A percentile compares a stretch with the other conserved stretches of the same genome.
Conservation (phyloP, 768 basidiomycete genomes). For the Mrakia gelida region DNA sequence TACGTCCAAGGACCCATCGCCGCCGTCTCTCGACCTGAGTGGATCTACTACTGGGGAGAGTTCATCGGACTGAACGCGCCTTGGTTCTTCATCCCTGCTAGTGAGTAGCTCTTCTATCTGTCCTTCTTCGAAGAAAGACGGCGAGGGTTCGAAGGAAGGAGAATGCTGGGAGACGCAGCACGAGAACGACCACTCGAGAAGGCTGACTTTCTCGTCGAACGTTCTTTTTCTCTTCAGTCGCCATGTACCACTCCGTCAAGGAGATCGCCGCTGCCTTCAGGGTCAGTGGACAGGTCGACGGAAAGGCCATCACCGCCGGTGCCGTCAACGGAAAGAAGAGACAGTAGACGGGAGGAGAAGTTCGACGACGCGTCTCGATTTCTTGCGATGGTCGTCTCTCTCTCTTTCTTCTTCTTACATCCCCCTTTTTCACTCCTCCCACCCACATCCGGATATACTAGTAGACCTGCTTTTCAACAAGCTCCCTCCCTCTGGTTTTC, state of each 20-base stretch:
- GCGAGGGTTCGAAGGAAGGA: too few relatives aligned
- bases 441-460: neutral
- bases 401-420: neutral
- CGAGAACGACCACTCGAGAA: too few relatives aligned
- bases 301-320: conserved; percentile 5
- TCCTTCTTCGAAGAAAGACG: neutral
- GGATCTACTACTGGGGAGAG: conserved; percentile 33
- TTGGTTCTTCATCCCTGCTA: conserved; percentile 29
- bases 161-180: too few relatives aligned
- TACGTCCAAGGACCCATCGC: conserved; percentile 8
- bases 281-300: neutral
- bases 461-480: neutral
- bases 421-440: neutral
- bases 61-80: conserved; percentile 33
- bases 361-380: neutral
- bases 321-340: conserved; percentile 1
- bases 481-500: neutral
- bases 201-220: neutral
- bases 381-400: neutral
- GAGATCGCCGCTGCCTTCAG: conserved; percentile 20
- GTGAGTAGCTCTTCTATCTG: neutral
- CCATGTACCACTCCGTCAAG: conserved; percentile 16
- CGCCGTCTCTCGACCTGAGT: conserved; percentile 26
- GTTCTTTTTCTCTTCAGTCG: neutral
- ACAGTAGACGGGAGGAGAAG: neutral